phyloP scores from a whole-genome alignment of 2,329 filamentous ascomycete species.

The Leptographium lundbergii region DNA sequence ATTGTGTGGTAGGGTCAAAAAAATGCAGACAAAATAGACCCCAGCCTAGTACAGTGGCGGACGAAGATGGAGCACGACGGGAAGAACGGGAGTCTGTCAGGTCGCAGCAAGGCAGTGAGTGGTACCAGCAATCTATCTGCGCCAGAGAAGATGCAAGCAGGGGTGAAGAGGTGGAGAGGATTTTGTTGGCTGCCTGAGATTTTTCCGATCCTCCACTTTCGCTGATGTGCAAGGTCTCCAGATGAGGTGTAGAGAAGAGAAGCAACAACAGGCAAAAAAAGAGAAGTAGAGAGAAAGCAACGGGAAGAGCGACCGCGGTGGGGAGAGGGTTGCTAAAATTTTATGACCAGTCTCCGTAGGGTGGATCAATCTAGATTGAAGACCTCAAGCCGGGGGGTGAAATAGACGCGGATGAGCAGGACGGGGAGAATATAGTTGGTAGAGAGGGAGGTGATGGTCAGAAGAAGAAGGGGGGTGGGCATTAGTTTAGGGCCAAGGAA shows the following conservation, averaged over 20 bases:
- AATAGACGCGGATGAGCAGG: neutral
- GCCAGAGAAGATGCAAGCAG: constrained; percentile 1
- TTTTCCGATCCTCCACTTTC: neutral
- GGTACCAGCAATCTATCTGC: constrained; percentile 4
- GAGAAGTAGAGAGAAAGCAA: neutral
- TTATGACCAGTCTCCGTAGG: constrained; percentile 7
- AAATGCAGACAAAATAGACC: neutral
- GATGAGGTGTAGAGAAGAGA: neutral
- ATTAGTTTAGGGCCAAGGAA: neutral
- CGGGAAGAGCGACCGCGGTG: neutral
- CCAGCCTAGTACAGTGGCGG: neutral
- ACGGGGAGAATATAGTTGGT: neutral
- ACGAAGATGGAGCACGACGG: neutral
- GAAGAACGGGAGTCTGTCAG: constrained; percentile 3
- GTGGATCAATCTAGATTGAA: constrained; percentile 9
- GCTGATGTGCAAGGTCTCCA: neutral
- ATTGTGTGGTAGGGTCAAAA: neutral
- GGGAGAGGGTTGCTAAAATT: constrained; percentile 2
- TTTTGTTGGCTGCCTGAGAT: neutral
- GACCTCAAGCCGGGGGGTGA: constrained; percentile 3
- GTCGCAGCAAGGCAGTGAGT: constrained; percentile 3
- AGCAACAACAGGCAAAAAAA: neutral
- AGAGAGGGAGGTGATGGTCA: neutral
- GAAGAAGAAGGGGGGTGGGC: neutral
- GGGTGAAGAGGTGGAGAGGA: neutral